phyloP scores from a whole-genome alignment of 2,329 filamentous ascomycete genomes.

The Arthrocladium fulminans region DNA sequence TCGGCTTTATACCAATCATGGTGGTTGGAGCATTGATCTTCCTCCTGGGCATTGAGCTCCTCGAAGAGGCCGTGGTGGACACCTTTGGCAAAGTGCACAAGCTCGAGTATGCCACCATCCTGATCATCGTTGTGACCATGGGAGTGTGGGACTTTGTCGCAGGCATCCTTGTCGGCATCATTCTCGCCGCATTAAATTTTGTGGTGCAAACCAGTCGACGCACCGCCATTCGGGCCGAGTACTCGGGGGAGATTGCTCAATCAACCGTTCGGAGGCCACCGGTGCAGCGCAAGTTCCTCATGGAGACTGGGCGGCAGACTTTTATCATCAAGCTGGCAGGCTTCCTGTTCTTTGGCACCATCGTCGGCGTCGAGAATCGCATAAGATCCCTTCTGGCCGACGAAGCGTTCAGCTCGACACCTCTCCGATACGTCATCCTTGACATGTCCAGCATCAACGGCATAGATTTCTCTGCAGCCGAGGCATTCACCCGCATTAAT shows the following conservation, averaged over 20 bases:
- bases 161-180: constrained; percentile 83
- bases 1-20: constrained; percentile 93
- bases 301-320: constrained; percentile 77
- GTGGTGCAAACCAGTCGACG: constrained; percentile 86
- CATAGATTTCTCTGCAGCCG: constrained; percentile 90
- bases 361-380: constrained; percentile 85
- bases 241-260: constrained; percentile 77
- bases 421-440: constrained; percentile 81
- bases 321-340: constrained; percentile 85
- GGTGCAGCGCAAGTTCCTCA: constrained; percentile 77
- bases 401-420: constrained; percentile 63
- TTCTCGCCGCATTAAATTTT: constrained; percentile 82
- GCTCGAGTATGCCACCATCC: constrained; percentile 78
- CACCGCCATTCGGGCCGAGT: constrained; percentile 81
- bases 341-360: constrained; percentile 97
- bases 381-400: constrained; percentile 77
- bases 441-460: constrained; percentile 86
- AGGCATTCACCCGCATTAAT: constrained; percentile 89
- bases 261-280: constrained; percentile 90
- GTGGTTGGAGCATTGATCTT: constrained; percentile 95
- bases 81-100: constrained; percentile 80
- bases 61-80: constrained; percentile 78
- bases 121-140: constrained; percentile 90
- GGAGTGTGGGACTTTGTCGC: constrained; percentile 93
- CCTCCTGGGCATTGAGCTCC: constrained; percentile 82